Conservation (phyloP, 306 rosid species). For the Pueraria montana region DNA sequence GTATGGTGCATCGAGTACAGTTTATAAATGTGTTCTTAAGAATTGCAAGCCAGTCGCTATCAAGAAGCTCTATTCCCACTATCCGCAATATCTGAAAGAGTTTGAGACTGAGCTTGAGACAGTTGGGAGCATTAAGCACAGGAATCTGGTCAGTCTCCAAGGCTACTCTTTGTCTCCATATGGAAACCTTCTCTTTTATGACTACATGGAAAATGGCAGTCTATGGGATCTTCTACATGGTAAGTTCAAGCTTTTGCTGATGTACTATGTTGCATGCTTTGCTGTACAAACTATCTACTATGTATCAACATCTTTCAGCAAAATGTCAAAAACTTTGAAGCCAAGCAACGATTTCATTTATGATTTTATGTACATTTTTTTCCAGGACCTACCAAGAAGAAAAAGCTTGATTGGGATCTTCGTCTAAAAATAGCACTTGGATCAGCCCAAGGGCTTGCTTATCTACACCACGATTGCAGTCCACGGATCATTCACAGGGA, state of each 20-base stretch:
- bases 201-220: slow-evolving; percentile 90
- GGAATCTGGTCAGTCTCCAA: slow-evolving; percentile 90
- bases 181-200: slow-evolving; percentile 87
- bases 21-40: slow-evolving; percentile 87
- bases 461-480: slow-evolving; percentile 88
- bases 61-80: slow-evolving; percentile 77
- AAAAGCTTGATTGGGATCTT: slow-evolving; percentile 76
- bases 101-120: slow-evolving; percentile 85
- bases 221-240: slow-evolving; percentile 91
- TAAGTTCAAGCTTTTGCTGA: slow-evolving; percentile 44
- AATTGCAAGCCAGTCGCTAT: slow-evolving; percentile 91
- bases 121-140: slow-evolving; percentile 86
- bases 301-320: neutral
- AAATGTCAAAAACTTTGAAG: neutral
- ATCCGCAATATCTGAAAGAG: slow-evolving; percentile 71
- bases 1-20: slow-evolving; percentile 83
- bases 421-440: slow-evolving; percentile 84
- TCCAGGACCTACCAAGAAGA: slow-evolving; percentile 71
- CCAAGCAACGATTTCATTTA: neutral
- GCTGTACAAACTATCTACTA: slow-evolving; percentile 1
- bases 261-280: neutral
- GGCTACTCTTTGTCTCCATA: slow-evolving; percentile 82
- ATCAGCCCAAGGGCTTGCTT: slow-evolving; percentile 87
- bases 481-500: slow-evolving; percentile 92
- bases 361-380: neutral